phyloP scores from a whole-genome alignment of 1,284 basidiomycete genomes.

The Apiotrichum domesticum region DNA sequence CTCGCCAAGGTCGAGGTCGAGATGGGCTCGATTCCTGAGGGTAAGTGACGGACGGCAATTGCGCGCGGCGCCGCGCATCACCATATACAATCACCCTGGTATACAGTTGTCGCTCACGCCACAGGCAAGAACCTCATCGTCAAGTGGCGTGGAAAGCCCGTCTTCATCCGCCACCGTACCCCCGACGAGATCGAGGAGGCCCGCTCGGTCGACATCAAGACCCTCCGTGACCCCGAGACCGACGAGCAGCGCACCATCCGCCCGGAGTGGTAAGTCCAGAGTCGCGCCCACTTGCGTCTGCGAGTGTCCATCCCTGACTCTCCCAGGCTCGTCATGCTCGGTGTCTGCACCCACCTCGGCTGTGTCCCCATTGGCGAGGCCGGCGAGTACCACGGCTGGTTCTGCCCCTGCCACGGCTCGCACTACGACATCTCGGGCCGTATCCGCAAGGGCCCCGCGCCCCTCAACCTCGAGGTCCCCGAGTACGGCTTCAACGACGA shows the following conservation, averaged over 20 bases:
- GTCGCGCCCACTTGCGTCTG: not conserved
- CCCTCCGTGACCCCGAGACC: conserved; percentile 83
- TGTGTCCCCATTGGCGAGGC: conserved; percentile 98
- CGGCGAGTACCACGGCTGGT: conserved; percentile 98
- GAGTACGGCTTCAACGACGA: conserved; percentile 79
- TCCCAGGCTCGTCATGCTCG: conserved; percentile 74
- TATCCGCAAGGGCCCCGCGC: conserved; percentile 89
- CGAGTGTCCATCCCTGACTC: not conserved
- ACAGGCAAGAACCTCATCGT: conserved; percentile 63
- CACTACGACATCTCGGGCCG: conserved; percentile 84
- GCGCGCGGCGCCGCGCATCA: too few relatives aligned
- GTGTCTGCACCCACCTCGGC: conserved; percentile 97
- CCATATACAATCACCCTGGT: too few relatives aligned
- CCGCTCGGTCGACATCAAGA: conserved; percentile 73
- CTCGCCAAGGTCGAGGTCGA: conserved; percentile 98
- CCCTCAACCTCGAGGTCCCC: conserved; percentile 91
- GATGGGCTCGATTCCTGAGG: conserved; percentile 84
- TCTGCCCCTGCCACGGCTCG: conserved; percentile 97
- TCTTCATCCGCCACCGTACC: conserved; percentile 97
- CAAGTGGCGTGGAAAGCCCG: conserved; percentile 99
- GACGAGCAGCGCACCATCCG: conserved; percentile 86
- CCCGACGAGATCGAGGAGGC: conserved; percentile 90
- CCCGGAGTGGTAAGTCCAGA: conserved; percentile 73
- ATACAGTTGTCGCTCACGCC: not conserved
- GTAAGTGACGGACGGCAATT: conserved; percentile 54